These are phyloP conservation scores for Trypanosoma lewisi DNA, from an alignment of 208 protist species.

Conservation along the genomic window DNA sequence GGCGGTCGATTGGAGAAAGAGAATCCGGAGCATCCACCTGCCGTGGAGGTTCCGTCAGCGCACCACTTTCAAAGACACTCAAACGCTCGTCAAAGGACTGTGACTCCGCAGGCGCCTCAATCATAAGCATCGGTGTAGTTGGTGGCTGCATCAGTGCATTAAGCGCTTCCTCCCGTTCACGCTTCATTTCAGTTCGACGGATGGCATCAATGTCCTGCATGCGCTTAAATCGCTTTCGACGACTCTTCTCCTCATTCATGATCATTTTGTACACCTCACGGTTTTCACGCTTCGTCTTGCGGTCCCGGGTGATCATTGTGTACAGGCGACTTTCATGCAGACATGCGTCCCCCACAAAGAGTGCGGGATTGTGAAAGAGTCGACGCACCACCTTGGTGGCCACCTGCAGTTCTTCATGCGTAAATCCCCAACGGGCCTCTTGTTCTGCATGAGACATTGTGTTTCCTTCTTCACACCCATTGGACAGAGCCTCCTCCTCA, in stretches of 20 bases:
- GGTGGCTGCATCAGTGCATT: constrained; percentile 43
- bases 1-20: constrained; percentile 11
- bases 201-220: constrained; percentile 69
- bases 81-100: constrained; percentile 15
- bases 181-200: constrained; percentile 79
- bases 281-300: constrained; percentile 73
- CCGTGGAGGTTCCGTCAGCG: background rate
- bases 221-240: constrained; percentile 63
- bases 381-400: constrained; percentile 77
- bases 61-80: background rate
- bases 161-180: constrained; percentile 80
- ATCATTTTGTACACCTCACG: constrained; percentile 76
- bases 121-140: background rate
- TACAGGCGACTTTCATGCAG: constrained; percentile 85
- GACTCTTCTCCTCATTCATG: constrained; percentile 81
- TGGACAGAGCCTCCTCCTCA: constrained; percentile 15
- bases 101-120: constrained; percentile 5
- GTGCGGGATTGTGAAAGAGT: constrained; percentile 70
- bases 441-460: constrained; percentile 49
- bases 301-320: constrained; percentile 90
- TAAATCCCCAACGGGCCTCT: constrained; percentile 84
- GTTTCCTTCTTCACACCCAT: constrained; percentile 5
- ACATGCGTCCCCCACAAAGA: constrained; percentile 82
- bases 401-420: constrained; percentile 61
- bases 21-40: background rate